Base-by-base conservation (phyloP, 2,329 filamentous ascomycete genomes). In the Alternaria postmessia region DNA sequence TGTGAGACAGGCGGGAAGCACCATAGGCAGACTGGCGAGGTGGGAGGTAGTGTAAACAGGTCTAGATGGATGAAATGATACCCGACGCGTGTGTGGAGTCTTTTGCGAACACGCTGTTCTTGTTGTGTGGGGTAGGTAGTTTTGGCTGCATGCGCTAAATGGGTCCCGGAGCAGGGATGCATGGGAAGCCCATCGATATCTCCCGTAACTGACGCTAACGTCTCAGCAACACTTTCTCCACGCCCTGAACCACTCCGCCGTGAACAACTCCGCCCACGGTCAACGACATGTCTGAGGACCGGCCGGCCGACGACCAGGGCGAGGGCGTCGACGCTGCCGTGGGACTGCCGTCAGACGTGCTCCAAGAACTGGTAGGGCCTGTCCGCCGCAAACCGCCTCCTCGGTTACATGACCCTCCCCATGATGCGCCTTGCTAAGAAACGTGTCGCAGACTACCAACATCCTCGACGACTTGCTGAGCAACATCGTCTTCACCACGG, bases 1-100 rank as follows among this genome's bases (percentile, higher is more conserved):
- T 66, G 88, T 98, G 32, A 85, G 94, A 54, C 91, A 94, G 72
- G 88, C 90, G 2, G 95, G 95, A 1, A 88, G 93, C 78, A 88
- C 82, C 34, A 81, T 95, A 5, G 94, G 92, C 3, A 89, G 94
- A 80, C 78, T 98, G 65, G 94, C 88, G 3, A 82, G 81, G 65
- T 97, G 94, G 94, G 89, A 94, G 68, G 74, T 89, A 67, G 80
- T 89, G 36, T 89, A 70, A 41, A 49, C 14, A 24, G 9, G 7
- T 16, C 36, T 32, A 34, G 44, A 43, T 22, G 26, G 53, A 51
- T 48, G 28, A 12, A 36, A 47, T 54, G 20, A 51, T 28, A 41
- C 36, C 49, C 49, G 38, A 47, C 49, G 30, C 28, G 11, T 9
- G 9, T 36, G 32, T 36, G 32, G 32, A 36, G 32, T 16, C 32